Percentiles rank a stretch among this genome's conserved stretches.
Evolutionary conservation across 176 grass and related monocot genomes (phyloP).

Genomic region (Bromus sterilis): DNA sequence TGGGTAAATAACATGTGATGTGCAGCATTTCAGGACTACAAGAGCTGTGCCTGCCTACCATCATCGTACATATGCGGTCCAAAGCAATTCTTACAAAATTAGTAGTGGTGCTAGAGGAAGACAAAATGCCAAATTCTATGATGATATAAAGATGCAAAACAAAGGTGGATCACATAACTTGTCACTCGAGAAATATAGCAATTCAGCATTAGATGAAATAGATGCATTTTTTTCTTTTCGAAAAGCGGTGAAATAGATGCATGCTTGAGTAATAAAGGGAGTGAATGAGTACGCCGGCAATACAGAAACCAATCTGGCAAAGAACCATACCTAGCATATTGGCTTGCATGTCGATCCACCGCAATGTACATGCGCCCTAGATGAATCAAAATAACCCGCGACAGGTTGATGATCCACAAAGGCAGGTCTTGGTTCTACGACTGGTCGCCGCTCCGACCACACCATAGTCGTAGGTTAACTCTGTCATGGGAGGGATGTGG

Average conservation of each 20-base stretch:
- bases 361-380: background rate
- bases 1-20: background rate
- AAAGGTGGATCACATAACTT: background rate
- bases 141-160: background rate
- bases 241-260: background rate
- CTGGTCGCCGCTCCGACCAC: constrained; percentile 18
- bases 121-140: background rate
- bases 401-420: constrained; percentile 56
- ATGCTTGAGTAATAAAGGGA: background rate
- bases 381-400: constrained; percentile 43
- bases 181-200: background rate
- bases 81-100: background rate
- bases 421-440: constrained; percentile 42
- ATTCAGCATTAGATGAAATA: background rate
- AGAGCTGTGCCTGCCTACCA: background rate
- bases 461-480: constrained; percentile 71
- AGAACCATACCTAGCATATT: constrained; percentile 13
- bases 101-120: background rate
- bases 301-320: constrained; percentile 14
- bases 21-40: background rate
- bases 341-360: constrained; percentile 13
- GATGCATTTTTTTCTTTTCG: too few species aligned
- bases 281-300: background rate
- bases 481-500: constrained; percentile 81
- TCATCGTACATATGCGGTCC: background rate